Base-by-base conservation (phyloP, 2,329 filamentous ascomycete genomes). In the Sporothrix sp. region DNA sequence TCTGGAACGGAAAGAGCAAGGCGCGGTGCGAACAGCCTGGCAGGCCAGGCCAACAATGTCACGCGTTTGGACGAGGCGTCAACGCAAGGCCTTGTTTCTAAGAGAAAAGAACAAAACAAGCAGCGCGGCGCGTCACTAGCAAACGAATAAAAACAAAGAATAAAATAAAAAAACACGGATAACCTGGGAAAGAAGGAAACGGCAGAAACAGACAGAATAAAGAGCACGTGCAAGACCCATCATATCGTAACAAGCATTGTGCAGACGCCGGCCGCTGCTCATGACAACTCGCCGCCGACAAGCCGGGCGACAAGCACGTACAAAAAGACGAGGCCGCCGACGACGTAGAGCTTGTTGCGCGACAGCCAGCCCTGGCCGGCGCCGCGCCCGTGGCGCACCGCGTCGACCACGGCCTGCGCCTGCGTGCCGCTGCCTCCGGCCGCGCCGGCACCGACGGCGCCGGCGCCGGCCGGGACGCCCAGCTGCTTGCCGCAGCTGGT, bases 341-440 rank as follows among this genome's bases (percentile, higher is more conserved):
- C 75, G 42, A 95, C 71, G 60, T 85, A 74, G 56, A 90, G 73
- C 69, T 88, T 93, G 69, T 96, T 87, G 55, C 81, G 78, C 58
- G 81, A 76, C 56, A 94, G 65, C 87, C 88, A 97, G 52, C 87
- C 80, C 59, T 88, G 82, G 0, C 88, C 87, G 2, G 84, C 87
- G 57, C 93, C 83, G 56, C 86, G 82, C 76, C 70, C 83, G 76
- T 76, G 88, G 66, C 68, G 86, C 66, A 69, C 86, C 2, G 74
- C 87, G 58, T 91, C 86, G n/a, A 93, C 84, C 1, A 94, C 64
- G 65, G 85, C 68, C 76, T 83, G 73, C 65, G 81, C 68, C 74
- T 81, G 70, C 75, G 75, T 61, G 65, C 85, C 65, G 67, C 83
- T 68, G 73, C 79, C 51, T 65, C 83, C 61, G 67, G 32, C 45